Evolutionary conservation across 139 green algal species (phyloP).

Genomic region (Mesostigma viride): DNA sequence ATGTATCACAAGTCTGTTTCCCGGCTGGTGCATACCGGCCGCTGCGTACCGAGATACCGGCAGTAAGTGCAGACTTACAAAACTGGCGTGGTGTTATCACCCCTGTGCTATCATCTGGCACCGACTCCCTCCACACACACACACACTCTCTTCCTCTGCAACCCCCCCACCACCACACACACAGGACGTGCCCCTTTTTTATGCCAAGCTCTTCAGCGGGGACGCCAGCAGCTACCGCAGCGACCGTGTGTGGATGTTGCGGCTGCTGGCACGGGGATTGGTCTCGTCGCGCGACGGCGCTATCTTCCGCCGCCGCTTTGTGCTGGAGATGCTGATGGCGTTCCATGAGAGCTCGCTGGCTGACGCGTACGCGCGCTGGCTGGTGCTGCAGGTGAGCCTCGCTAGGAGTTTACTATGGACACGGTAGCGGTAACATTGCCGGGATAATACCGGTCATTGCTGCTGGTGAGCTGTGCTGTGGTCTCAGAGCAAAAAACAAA

Average conservation of each 20-base stretch:
- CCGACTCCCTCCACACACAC: conserved; percentile 14
- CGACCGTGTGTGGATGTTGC: conserved; percentile 47
- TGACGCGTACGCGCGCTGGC: conserved; percentile 6
- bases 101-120: conserved; percentile 35
- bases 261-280: conserved; percentile 44
- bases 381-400: conserved; percentile 16
- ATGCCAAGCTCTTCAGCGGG: conserved; percentile 1
- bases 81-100: too few species aligned
- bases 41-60: background rate
- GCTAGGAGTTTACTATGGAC: too few species aligned
- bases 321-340: conserved; percentile 42
- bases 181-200: background rate
- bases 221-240: conserved; percentile 12
- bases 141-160: background rate
- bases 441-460: too few species aligned
- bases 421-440: too few species aligned
- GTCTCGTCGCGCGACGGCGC: conserved; percentile 12
- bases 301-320: conserved; percentile 25
- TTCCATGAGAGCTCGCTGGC: conserved; percentile 17
- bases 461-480: too few species aligned
- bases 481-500: too few species aligned
- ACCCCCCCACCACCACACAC: background rate
- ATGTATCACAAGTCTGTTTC: background rate
- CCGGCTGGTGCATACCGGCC: background rate
- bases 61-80: background rate